These are phyloP conservation scores for Cyberlindnera veronae DNA, from an alignment of 805 yeast species.

Conservation along the genomic window DNA sequence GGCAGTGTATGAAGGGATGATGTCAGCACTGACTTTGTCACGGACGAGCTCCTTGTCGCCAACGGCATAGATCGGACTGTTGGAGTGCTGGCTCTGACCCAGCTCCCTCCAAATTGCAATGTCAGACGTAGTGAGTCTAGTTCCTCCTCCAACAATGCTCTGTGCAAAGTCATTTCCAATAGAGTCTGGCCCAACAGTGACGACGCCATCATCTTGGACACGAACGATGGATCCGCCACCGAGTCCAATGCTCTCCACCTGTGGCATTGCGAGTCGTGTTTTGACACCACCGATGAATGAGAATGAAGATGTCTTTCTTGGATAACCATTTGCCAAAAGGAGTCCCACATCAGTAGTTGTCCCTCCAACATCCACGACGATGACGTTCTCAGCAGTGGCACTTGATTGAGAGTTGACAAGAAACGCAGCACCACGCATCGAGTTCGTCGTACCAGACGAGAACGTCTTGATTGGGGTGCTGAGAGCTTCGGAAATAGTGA, in stretches of 20 bases:
- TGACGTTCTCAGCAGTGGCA: constrained; percentile 24
- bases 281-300: constrained; percentile 46
- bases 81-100: constrained; percentile 9
- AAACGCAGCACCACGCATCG: constrained; percentile 48
- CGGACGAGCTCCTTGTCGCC: constrained; percentile 31
- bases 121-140: constrained; percentile 37
- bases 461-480: constrained; percentile 43
- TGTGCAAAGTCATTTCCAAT: constrained; percentile 38
- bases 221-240: constrained; percentile 50
- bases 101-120: constrained; percentile 29
- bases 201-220: constrained; percentile 13
- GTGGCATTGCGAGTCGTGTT: constrained; percentile 49
- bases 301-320: constrained; percentile 43
- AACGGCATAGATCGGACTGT: constrained; percentile 18
- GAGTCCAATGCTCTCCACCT: constrained; percentile 46
- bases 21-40: constrained; percentile 16
- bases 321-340: constrained; percentile 42
- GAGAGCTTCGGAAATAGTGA: constrained; percentile 40
- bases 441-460: constrained; percentile 48
- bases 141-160: constrained; percentile 43
- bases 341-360: constrained; percentile 49
- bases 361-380: constrained; percentile 49
- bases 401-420: constrained; percentile 23
- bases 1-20: constrained; percentile 18
- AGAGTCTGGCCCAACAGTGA: constrained; percentile 48